Base-by-base conservation (phyloP, 805 yeast genomes). In the Jamesozyma spencerorum region DNA sequence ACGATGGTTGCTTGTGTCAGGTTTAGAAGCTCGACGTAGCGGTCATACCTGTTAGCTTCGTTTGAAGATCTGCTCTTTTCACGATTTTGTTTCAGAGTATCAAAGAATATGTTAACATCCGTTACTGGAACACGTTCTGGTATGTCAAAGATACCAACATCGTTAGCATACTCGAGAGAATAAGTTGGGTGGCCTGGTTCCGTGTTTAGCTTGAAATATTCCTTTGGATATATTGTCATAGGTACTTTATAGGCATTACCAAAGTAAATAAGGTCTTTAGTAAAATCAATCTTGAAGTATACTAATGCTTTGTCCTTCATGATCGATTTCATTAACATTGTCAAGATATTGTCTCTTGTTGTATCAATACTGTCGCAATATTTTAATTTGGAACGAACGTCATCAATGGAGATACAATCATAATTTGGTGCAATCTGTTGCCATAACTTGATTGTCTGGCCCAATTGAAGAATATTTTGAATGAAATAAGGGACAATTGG, bases 261-360 rank as follows among this genome's bases (percentile, higher is more conserved):
- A 35, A 58, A 57, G 39, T 46, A 50, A 1, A 59, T 50, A 18
- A 56, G 37, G 37, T 56, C 62, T 13, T 38, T 39, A 3, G 49
- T 51, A 4, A 58, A 46, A 40, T 58, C 62, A 11, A 58, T 49
- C 38, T 56, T 57, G 45, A 53, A 58, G 40, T 44, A 57, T 4
- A 51, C 47, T 6, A 40, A 42, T 2, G 60, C 54, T n/a, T 50
- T 46, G 33, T 48, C 49, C 33, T 53, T 51, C 48, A 54, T 46
- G 20, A 55, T 47, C 11, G 60, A 56, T 22, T 41, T 45, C 61
- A 58, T 58, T 28, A 58, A 38, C 1, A 57, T 41, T 6, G 55
- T 54, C 17, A 58, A 43, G 14, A 58, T 18, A 10, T 55, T 51
- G 27, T 57, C 56, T 32, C 59, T 46, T 2, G 54, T 43, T 22